A percentile compares a stretch with the other conserved stretches of the same genome.
phyloP scores from a whole-genome alignment of 495 filamentous ascomycete genomes.

The Thozetella sp. region DNA sequence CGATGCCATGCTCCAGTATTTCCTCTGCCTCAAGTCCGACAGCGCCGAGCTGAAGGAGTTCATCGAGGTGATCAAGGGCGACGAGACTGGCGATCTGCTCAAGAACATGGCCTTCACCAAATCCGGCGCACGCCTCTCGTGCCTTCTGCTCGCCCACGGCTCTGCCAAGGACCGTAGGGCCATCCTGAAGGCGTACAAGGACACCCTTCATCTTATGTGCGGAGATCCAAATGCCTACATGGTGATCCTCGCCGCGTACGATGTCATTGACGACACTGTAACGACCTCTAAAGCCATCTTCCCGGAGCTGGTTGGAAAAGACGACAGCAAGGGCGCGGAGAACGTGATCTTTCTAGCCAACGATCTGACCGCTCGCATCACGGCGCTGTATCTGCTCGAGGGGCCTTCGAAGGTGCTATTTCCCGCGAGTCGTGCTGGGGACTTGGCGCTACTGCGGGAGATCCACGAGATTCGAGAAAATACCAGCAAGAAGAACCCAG shows the following conservation, averaged over 20 bases:
- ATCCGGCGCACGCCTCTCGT: slow-evolving; percentile 81
- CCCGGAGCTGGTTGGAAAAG: slow-evolving; percentile 75
- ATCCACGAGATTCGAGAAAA: slow-evolving; percentile 73
- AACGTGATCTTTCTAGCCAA: slow-evolving; percentile 65
- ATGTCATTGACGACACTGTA: slow-evolving; percentile 92
- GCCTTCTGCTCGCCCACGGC: slow-evolving; percentile 77
- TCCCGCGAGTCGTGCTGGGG: slow-evolving; percentile 52
- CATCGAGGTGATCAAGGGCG: slow-evolving; percentile 85
- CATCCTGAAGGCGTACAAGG: slow-evolving; percentile 83
- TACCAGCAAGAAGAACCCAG: slow-evolving; percentile 90
- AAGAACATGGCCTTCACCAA: slow-evolving; percentile 96
- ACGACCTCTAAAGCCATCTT: slow-evolving; percentile 84
- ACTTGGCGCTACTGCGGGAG: slow-evolving; percentile 68
- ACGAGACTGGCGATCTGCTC: slow-evolving; percentile 83
- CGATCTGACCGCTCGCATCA: slow-evolving; percentile 73
- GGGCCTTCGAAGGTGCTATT: slow-evolving; percentile 73
- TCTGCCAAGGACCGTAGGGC: slow-evolving; percentile 91
- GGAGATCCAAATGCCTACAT: slow-evolving; percentile 77
- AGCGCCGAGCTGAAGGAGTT: slow-evolving; percentile 83
- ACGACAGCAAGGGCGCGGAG: slow-evolving; percentile 56
- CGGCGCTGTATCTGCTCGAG: slow-evolving; percentile 82
- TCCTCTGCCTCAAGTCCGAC: slow-evolving; percentile 73
- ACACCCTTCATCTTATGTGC: slow-evolving; percentile 79
- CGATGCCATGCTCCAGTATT: slow-evolving; percentile 97
- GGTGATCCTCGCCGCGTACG: slow-evolving; percentile 80